Base-by-base conservation (phyloP, 805 yeast species). In the Metschnikowia hibisci region DNA sequence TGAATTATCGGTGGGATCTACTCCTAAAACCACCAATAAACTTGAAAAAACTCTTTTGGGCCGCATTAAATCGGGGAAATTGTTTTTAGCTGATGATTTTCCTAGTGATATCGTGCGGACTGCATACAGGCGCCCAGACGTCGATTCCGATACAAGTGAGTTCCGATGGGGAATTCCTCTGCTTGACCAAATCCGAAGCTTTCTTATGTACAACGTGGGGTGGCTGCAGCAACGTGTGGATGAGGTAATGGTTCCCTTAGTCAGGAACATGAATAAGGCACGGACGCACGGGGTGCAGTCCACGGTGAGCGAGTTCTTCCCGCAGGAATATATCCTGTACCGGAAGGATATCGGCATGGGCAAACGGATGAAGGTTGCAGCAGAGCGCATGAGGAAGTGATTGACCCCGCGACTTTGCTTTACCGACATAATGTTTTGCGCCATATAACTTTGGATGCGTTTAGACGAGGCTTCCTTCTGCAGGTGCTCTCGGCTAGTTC, bases 91-190 rank as follows among this genome's bases (percentile, higher is more conserved):
- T 13, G 73, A 75, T 1, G 64, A 65, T 2, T 90, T 88, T 55
- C 97, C 98, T 0, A 87, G 84, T 53, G 63, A 58, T 4, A 67
- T 73, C 1, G 87, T 93, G 1, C 66, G 66, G 27, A 80, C 84
- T 16, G 96, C 97, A 0, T 93, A 93, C 60, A 48, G 73, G 15
- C 58, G 70, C 9, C 96, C 99, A 0, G 87, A 82, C 27, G 96
- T 93, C 3, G 98, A 93, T 59, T 73, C 73, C 31, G 96, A 90
- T 58, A 67, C 68, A 35, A 84, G 90, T 0, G 73, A 76, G 42
- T 90, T 93, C 63, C 76, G 76, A 36, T 93, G 99, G 99, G 98
- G 97, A 0, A 65, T 71, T 2, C 96, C 97, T 0, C 88, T 87
- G 58, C 63, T 90, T 45, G 97, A 89, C 53, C 80, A 79, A 51